These are phyloP conservation scores for Crassisporium funariophilum DNA, from an alignment of 768 basidiomycete species.

Conservation along the genomic window DNA sequence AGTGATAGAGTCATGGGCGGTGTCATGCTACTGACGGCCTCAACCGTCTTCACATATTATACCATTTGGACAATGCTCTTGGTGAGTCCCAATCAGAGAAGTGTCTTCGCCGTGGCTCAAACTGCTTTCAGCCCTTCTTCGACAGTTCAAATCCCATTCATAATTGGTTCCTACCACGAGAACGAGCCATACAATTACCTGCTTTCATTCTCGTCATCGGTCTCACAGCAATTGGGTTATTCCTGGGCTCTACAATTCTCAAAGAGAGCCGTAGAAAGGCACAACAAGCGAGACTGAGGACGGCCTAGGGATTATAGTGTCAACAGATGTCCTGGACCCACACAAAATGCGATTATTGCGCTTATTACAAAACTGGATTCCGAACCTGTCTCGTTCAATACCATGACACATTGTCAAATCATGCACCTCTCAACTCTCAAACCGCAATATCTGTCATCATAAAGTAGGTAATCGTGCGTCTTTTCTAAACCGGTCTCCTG, in stretches of 20 bases:
- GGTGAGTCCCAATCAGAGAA: conserved; percentile 43
- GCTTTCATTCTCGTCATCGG: conserved; percentile 82
- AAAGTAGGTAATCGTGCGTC: conserved; percentile 11
- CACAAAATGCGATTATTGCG: too few relatives aligned
- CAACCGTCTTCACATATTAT: conserved; percentile 84
- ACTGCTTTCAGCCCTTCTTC: conserved; percentile 70
- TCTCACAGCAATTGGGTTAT: conserved; percentile 74
- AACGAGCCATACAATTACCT: conserved; percentile 91
- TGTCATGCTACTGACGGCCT: conserved; percentile 76
- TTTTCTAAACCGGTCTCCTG: conserved; percentile 17
- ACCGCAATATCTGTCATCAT: too few relatives aligned
- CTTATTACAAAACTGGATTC: too few relatives aligned
- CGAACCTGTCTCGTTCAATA: too few relatives aligned
- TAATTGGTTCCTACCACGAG: conserved; percentile 78
- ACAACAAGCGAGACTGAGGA: conserved; percentile 59
- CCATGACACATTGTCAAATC: too few relatives aligned
- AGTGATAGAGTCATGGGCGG: conserved; percentile 84
- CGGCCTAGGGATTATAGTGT: conserved; percentile 44
- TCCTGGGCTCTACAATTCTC: conserved; percentile 76
- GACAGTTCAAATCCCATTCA: conserved; percentile 74
- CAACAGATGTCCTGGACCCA: not conserved
- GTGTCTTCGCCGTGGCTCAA: conserved; percentile 4
- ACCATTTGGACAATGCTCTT: conserved; percentile 89
- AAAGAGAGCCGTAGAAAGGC: conserved; percentile 74
- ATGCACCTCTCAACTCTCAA: too few relatives aligned